Evolutionary conservation across 805 yeast genomes (phyloP).

Genomic region (Kregervanrija fluxuum): DNA sequence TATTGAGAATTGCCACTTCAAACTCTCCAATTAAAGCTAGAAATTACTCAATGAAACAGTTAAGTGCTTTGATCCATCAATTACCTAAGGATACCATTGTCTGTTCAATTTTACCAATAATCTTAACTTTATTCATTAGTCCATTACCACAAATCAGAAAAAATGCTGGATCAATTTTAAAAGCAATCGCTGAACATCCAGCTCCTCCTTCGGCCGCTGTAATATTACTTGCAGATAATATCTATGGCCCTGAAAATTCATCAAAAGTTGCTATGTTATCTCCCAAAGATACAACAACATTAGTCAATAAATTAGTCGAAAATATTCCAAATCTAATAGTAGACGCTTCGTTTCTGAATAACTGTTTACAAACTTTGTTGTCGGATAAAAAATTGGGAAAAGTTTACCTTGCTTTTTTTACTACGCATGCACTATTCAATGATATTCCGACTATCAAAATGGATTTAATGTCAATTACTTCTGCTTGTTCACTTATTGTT

Average conservation of each 20-base stretch:
- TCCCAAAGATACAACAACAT: conserved; percentile 52
- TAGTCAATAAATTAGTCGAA: conserved; percentile 35
- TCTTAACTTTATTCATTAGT: conserved; percentile 49
- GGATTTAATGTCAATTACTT: conserved; percentile 39
- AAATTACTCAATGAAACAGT: conserved; percentile 37
- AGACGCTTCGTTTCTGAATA: conserved; percentile 42
- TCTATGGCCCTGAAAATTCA: conserved; percentile 47
- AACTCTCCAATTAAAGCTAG: conserved; percentile 54
- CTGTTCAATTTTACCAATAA: conserved; percentile 52
- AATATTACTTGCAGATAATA: conserved; percentile 43
- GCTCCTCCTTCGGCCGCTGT: conserved; percentile 29
- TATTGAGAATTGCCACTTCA: conserved; percentile 49
- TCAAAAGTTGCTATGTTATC: conserved; percentile 47
- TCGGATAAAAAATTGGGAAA: conserved; percentile 51
- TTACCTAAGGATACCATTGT: conserved; percentile 28
- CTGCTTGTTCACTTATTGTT: conserved; percentile 30
- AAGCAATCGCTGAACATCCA: conserved; percentile 26
- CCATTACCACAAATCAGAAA: conserved; percentile 43
- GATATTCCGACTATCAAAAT: conserved; percentile 51
- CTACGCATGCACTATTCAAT: conserved; percentile 54
- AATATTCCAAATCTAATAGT: conserved; percentile 36
- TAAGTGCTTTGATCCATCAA: conserved; percentile 32
- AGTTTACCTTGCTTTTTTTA: conserved; percentile 54
- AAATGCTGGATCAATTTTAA: conserved; percentile 32
- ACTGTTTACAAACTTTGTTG: conserved; percentile 27